Evolutionary conservation across 352 stramenopile species (phyloP), one percentile per base, ranked within the genome.

Genomic region (Phytophthora pini): DNA sequence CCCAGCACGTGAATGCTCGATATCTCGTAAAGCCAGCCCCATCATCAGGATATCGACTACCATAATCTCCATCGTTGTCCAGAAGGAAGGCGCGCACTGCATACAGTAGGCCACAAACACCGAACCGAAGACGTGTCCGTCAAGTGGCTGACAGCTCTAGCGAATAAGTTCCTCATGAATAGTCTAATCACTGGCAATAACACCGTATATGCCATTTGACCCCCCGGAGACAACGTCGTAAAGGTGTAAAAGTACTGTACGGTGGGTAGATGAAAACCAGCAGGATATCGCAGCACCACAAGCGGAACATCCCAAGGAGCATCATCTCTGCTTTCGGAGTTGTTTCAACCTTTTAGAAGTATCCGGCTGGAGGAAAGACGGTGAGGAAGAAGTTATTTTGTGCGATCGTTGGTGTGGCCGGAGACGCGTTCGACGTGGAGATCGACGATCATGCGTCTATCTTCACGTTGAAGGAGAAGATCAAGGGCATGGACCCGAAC

Each of bases 31-130:
- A 6, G 52, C 36, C 4, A 61, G 11, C 4, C 17, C 11, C 10
- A 54, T 61, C 20, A 47, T 17, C 4, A 22, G 5, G 32, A 62
- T 41, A 22, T 62, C 55, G 4, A 48, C 26, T 17, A 15, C 2
- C 44, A 62, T 56, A 5, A 62, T 17, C 22, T 54, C 55, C 15
- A 62, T n/a, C 9, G 44, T 62, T 15, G 34, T 55, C 44, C 44
- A 62, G 11, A 62, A 29, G 3, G 44, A 55, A 20, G 55, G 55
- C 3, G 55, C 50, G 12, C 49, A 54, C 13, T 61, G 54, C 54
- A 54, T 54, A 17, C 55, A 62, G 10, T 49, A 62, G 2, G 22
- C 31, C 10, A 56, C 31, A 17, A 62, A 62, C 1, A 62, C 24
- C 5, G 55, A 22, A 9, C 26, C 34, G 34, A 62, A 56, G 3